Conservation (phyloP, 768 basidiomycete genomes). For the Phylloporus arenicola region DNA sequence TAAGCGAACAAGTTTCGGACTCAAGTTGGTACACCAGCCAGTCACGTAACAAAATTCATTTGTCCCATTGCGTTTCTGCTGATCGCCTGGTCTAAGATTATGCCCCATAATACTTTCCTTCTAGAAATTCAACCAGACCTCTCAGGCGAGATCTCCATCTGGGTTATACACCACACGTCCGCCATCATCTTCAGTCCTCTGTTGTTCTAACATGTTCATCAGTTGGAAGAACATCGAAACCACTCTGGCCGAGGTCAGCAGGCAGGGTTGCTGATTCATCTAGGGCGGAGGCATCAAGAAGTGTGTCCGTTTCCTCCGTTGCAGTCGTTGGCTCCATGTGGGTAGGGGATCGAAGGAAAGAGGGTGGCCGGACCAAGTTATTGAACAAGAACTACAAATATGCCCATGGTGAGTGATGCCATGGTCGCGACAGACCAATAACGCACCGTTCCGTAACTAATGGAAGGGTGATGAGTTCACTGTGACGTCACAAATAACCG, state of each 20-base stretch:
- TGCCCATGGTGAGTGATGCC: slow-evolving; percentile 3
- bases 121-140: neutral
- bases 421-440: slow-evolving; percentile 3
- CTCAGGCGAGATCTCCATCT: neutral
- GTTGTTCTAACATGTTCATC: slow-evolving; percentile 28
- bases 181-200: slow-evolving; percentile 8
- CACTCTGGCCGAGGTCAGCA: slow-evolving; percentile 73
- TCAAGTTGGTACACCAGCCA: neutral
- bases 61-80: neutral
- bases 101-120: neutral
- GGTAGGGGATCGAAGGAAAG: slow-evolving; percentile 43
- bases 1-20: neutral
- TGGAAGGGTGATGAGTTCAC: slow-evolving; percentile 8
- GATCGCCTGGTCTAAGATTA: neutral
- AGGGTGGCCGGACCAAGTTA: slow-evolving; percentile 63
- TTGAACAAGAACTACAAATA: slow-evolving; percentile 78
- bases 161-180: neutral
- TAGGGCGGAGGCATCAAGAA: slow-evolving; percentile 40
- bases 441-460: slow-evolving; percentile 80
- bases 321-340: slow-evolving; percentile 33
- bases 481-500: slow-evolving; percentile 4
- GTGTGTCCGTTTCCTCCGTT: slow-evolving; percentile 52
- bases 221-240: slow-evolving; percentile 75
- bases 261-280: slow-evolving; percentile 85
- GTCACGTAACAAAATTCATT: neutral